Evolutionary conservation across 805 yeast species (phyloP).

Genomic region (Scheffersomyces amazonensis): DNA sequence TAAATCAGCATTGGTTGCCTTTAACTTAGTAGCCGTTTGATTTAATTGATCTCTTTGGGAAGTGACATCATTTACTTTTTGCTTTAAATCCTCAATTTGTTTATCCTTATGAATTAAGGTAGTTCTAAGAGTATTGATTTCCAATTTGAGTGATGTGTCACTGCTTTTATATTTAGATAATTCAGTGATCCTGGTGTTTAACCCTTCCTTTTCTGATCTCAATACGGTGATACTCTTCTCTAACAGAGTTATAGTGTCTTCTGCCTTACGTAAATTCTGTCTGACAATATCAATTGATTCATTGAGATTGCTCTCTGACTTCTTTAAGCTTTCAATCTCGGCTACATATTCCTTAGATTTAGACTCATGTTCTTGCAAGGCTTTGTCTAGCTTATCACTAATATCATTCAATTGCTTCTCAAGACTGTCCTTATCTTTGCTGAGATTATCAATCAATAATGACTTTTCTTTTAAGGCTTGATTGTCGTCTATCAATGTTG

Average conservation of each 20-base stretch:
- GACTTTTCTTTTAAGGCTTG: not conserved
- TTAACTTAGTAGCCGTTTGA: constrained; percentile 35
- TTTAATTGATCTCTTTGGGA: constrained; percentile 39
- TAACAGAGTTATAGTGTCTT: constrained; percentile 4
- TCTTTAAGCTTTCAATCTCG: constrained; percentile 6
- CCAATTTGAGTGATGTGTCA: constrained; percentile 47
- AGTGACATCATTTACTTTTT: constrained; percentile 31
- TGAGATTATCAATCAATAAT: not conserved
- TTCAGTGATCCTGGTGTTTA: constrained; percentile 30
- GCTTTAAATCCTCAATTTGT: constrained; percentile 34
- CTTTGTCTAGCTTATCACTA: not conserved
- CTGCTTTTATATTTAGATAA: constrained; percentile 26
- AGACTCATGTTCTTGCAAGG: constrained; percentile 7
- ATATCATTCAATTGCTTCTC: constrained; percentile 1
- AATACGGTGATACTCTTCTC: constrained; percentile 22
- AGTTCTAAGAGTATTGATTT: constrained; percentile 44
- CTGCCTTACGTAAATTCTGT: constrained; percentile 18
- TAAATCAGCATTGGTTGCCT: constrained; percentile 37
- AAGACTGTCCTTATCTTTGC: constrained; percentile 1
- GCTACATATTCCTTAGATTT: constrained; percentile 5
- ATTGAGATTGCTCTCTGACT: constrained; percentile 9
- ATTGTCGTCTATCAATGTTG: not conserved
- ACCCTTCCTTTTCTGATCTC: constrained; percentile 35
- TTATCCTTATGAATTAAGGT: constrained; percentile 46
- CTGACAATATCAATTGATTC: constrained; percentile 18